phyloP scores from a whole-genome alignment of 176 grass and related monocot species.

The Carex myosuroides region DNA sequence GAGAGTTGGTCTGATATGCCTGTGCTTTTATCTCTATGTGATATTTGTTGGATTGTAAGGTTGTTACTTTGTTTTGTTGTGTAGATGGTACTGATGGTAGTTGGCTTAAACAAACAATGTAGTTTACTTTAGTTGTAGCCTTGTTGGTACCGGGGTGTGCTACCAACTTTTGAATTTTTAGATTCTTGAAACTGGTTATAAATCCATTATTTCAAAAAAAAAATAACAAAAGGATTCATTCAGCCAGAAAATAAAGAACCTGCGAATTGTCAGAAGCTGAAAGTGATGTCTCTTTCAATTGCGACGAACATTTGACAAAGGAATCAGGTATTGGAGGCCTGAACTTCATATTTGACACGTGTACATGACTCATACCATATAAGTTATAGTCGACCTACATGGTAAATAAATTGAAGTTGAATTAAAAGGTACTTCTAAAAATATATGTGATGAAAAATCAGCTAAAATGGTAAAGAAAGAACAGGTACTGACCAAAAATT shows the following conservation, averaged over 20 bases:
- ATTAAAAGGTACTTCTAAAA: not conserved
- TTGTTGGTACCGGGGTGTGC: too few relatives aligned
- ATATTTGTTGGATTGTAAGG: too few relatives aligned
- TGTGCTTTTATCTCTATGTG: too few relatives aligned
- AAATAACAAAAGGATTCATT: not conserved
- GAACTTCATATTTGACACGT: slow-evolving; percentile 84
- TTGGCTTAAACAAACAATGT: too few relatives aligned
- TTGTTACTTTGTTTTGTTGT: too few relatives aligned
- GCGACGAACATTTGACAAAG: slow-evolving; percentile 38
- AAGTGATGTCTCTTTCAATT: slow-evolving; percentile 26
- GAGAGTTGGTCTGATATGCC: too few relatives aligned
- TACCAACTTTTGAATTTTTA: too few relatives aligned
- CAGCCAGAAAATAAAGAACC: not conserved
- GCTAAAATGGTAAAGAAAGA: slow-evolving; percentile 10
- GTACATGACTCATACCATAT: slow-evolving; percentile 94
- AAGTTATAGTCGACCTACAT: slow-evolving; percentile 92
- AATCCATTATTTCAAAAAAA: too few relatives aligned
- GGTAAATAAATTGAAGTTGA: slow-evolving; percentile 24
- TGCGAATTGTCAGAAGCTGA: slow-evolving; percentile 18
- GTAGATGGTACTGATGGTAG: too few relatives aligned
- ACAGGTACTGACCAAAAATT: slow-evolving; percentile 75
- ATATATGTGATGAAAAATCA: not conserved
- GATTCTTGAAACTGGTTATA: too few relatives aligned
- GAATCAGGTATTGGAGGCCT: slow-evolving; percentile 65
- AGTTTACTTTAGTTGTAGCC: too few relatives aligned